Evolutionary conservation across 2,329 filamentous ascomycete genomes (phyloP), one percentile per base, ranked within the genome.

Genomic region (Paraphaeosphaeria sporulosa): DNA sequence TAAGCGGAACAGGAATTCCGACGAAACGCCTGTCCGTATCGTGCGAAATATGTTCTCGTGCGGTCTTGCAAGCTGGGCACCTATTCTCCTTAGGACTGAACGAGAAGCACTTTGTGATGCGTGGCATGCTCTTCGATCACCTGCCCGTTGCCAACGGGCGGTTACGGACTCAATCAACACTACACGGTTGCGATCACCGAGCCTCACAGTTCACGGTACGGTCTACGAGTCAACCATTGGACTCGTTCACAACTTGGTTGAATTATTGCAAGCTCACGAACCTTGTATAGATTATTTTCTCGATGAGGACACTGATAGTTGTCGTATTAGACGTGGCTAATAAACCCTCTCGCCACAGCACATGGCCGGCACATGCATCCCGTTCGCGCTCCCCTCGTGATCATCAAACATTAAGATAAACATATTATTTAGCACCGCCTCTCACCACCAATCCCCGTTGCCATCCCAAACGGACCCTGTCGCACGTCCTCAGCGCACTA

Each of bases 371-470:
- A 51, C 34, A 21, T 13, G 34, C 34, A 38, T 38, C 32, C 44
- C 32, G 19, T 25, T 51, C 27, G 15, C n/a, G n/a, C 34, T 27
- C 19, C 4, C 36, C 36, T 52, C 49, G 19, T 42, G 49, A 52
- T n/a, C 2, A 30, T 52, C 36, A 54, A 54, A 55, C 52, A 36
- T 36, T 46, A 46, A 55, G 30, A 55, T 55, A 23, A 25, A 47
- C 52, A 38, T 44, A 36, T 47, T 13, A 34, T 43, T 27, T n/a
- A 46, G 30, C 42, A 23, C 52, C 52, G 52, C 40, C 40, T 23
- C 40, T 17, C 12, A 15, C 25, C 23, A 25, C 52, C 40, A 55
- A 55, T 55, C 40, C 52, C 42, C 42, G 52, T 30, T 9, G 6
- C 7, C 40, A 23, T 46, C 27, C 30, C n/a, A 46, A 46, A 44